These are phyloP conservation scores for Polymyxa betae DNA, from an alignment of 208 protist genomes.

Conservation along the genomic window DNA sequence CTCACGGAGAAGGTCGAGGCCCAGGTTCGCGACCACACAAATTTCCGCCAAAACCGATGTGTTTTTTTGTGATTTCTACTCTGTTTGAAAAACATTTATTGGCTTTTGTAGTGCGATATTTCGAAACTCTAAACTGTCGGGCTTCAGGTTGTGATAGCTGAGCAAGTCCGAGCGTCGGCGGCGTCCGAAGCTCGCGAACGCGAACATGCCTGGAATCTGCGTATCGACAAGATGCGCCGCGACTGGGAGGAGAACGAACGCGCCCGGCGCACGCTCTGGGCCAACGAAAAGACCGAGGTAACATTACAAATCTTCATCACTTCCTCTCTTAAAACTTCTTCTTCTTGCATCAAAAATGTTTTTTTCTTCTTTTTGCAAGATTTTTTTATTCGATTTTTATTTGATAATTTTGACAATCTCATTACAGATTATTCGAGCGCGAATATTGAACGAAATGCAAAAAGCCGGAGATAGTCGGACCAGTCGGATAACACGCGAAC, in stretches of 20 bases:
- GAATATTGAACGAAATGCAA: not conserved
- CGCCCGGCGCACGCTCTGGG: not conserved
- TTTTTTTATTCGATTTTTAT: too few species aligned
- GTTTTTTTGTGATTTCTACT: too few species aligned
- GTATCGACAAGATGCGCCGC: not conserved
- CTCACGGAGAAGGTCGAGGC: constrained; percentile 3
- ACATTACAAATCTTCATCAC: not conserved
- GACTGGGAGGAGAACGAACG: not conserved
- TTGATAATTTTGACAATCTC: too few species aligned
- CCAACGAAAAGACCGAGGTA: not conserved
- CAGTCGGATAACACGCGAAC: not conserved
- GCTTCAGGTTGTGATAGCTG: too few species aligned
- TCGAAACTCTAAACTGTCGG: too few species aligned
- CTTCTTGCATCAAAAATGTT: too few species aligned
- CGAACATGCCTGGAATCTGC: not conserved
- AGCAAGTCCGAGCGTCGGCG: not conserved
- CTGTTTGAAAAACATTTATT: too few species aligned
- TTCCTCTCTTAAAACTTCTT: too few species aligned
- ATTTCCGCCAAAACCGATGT: too few species aligned
- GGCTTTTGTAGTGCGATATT: too few species aligned
- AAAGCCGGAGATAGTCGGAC: not conserved
- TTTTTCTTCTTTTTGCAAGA: too few species aligned
- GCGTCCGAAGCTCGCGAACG: not conserved
- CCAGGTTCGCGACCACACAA: not conserved
- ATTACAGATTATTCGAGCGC: too few species aligned